Evolutionary conservation across 176 grass and related monocot genomes (phyloP), one percentile per base, ranked within the genome.

Genomic region (Hordeum marinum): DNA sequence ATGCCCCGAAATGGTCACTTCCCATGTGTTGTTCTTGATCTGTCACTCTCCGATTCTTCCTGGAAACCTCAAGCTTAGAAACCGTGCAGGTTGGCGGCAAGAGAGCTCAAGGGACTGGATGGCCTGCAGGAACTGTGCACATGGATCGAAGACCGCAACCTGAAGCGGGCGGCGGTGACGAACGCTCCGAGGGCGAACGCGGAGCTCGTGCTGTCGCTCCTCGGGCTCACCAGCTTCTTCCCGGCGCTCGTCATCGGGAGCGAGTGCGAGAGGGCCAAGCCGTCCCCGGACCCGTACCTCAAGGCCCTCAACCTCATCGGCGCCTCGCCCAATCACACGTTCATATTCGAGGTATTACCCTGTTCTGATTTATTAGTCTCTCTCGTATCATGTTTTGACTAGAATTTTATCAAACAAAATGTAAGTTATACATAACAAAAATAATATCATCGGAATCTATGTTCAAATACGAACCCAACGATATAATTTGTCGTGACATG

Each of bases 331-430:
- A 32, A 91, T 24, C 87, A 90, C 92, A 88, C 95, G 1, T 85
- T 98, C 86, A 82, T 98, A n/a, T 94, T 94, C 67, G 92, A 97
- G 77, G 95, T n/a, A n/a, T n/a, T n/a, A n/a, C n/a, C n/a, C n/a
- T n/a, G n/a, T n/a, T n/a, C n/a, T n/a, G n/a, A n/a, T n/a, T n/a
- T n/a, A n/a, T n/a, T n/a, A n/a, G n/a, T n/a, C n/a, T n/a, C n/a
- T n/a, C n/a, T n/a, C n/a, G n/a, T n/a, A n/a, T n/a, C n/a, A n/a
- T n/a, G n/a, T n/a, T n/a, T n/a, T n/a, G n/a, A n/a, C n/a, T n/a
- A n/a, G n/a, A n/a, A n/a, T n/a, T n/a, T n/a, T n/a, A n/a, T n/a
- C n/a, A n/a, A n/a, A n/a, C n/a, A n/a, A n/a, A n/a, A n/a, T n/a
- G n/a, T n/a, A n/a, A n/a, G n/a, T n/a, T n/a, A n/a, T n/a, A n/a